Base-by-base conservation (phyloP, 495 filamentous ascomycete species). In the Hyphodiscus hymeniophilus region DNA sequence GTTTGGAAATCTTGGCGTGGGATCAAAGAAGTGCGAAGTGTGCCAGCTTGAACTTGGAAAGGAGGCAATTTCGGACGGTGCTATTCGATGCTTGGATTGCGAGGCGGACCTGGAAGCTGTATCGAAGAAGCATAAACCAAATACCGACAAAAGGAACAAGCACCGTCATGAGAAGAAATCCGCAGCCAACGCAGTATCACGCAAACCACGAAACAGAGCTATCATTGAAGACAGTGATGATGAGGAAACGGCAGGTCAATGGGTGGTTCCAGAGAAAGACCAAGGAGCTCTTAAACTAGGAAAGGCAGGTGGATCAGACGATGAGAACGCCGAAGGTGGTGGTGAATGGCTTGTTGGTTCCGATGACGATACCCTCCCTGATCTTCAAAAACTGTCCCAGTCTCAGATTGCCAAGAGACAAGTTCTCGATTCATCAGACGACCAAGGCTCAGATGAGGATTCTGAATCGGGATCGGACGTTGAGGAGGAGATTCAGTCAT, bases 251-350 rank as follows among this genome's bases (percentile, higher is more conserved):
- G 84, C 85, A 38, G 82, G 79, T 17, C 83, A 76, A 34, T 94
- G 88, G 89, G 62, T 94, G 22, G 85, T 88, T 3, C 72, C 79
- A 0, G 76, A 81, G 36, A 63, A 72, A 15, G 67, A 90, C 54
- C 77, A 74, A 44, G 66, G 69, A 3, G 52, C 69, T 2, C 45
- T 74, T 3, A 69, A 70, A 32, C 73, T 92, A 41, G 89, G 86
- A 23, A 84, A 82, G 60, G 85, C 84, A 31, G 89, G 87, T 15
- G 89, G 85, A 11, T 76, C 73, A 5, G 87, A 90, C 34, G 89
- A 95, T 54, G 89, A 94, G 58, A 72, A 94, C 66, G 77, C 83
- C 15, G 89, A 95, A 56, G 88, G 87, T 22, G 86, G 83, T 17
- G 89, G 87, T 15, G 84, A 91, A 44, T 84, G 79, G 63, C 67